Conservation (phyloP, 2,329 filamentous ascomycete genomes). For the Aspergillus sclerotialis region DNA sequence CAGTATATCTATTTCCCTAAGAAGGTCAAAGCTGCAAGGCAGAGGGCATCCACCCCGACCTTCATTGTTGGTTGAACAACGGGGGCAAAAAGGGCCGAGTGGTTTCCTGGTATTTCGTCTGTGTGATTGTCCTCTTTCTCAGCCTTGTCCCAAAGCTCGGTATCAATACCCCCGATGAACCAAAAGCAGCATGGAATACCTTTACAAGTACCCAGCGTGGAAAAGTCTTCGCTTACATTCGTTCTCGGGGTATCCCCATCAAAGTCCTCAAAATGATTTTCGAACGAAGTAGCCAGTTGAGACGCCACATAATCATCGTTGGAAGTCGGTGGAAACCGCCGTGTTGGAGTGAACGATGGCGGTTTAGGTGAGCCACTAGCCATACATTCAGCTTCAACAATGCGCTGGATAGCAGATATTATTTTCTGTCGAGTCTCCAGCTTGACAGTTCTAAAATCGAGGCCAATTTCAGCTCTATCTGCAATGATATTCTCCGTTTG, state of each 20-base stretch:
- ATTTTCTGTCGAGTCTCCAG: conserved; percentile 42
- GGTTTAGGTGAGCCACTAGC: conserved; percentile 44
- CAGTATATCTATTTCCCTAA: conserved; percentile 17
- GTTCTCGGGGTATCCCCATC: conserved; percentile 22
- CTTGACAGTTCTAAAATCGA: conserved; percentile 48
- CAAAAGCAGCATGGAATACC: conserved; percentile 50
- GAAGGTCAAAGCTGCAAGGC: conserved; percentile 44
- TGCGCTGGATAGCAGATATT: conserved; percentile 43
- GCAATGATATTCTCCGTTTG: conserved; percentile 56
- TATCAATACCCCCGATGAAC: conserved; percentile 49
- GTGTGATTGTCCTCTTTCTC: conserved; percentile 34
- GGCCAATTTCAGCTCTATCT: conserved; percentile 46
- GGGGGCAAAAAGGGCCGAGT: conserved; percentile 54
- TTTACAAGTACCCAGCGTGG: conserved; percentile 45
- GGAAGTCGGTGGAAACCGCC: conserved; percentile 46
- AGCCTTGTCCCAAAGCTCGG: conserved; percentile 44
- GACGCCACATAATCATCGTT: conserved; percentile 44
- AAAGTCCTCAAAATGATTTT: conserved; percentile 40
- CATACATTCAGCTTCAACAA: conserved; percentile 50
- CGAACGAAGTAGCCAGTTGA: conserved; percentile 41
- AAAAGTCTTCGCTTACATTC: conserved; percentile 52
- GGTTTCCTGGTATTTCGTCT: conserved; percentile 52
- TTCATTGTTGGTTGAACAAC: conserved; percentile 53
- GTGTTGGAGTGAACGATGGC: conserved; percentile 42
- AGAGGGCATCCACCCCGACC: conserved; percentile 46